These are phyloP conservation scores for Spirogloea muscicola DNA, from an alignment of 139 green algal species.

Conservation along the genomic window DNA sequence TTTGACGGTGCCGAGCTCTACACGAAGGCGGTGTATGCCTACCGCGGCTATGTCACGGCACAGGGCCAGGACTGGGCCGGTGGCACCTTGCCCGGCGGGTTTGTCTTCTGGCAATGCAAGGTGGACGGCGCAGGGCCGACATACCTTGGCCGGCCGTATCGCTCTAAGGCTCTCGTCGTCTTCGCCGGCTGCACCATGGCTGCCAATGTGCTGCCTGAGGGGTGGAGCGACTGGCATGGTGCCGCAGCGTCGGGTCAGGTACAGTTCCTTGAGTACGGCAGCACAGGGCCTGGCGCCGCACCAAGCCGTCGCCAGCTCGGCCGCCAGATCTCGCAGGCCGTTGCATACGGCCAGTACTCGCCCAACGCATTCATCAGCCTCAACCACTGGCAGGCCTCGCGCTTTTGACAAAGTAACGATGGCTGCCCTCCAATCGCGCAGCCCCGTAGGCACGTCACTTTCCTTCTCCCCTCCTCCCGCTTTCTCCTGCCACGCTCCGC, in stretches of 20 bases:
- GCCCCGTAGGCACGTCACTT: too few relatives aligned
- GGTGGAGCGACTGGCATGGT: slow-evolving; percentile 22
- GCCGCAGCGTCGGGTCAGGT: neutral
- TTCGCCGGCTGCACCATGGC: slow-evolving; percentile 7
- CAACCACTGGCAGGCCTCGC: too few relatives aligned
- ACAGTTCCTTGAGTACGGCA: neutral
- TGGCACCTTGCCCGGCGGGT: neutral
- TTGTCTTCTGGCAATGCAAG: neutral
- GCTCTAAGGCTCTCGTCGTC: slow-evolving; percentile 3
- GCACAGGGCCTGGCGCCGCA: neutral
- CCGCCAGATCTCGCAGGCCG: too few relatives aligned
- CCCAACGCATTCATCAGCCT: too few relatives aligned
- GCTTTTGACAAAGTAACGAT: too few relatives aligned
- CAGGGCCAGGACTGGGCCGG: neutral
- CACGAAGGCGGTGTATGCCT: neutral
- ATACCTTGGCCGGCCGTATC: slow-evolving; percentile 21
- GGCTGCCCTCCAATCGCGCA: too few relatives aligned
- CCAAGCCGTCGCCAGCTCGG: too few relatives aligned
- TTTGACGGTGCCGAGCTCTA: slow-evolving; percentile 12
- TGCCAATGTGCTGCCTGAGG: neutral
- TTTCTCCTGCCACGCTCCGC: too few relatives aligned
- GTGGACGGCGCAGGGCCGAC: slow-evolving; percentile 3
- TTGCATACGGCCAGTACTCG: too few relatives aligned
- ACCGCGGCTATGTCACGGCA: slow-evolving; percentile 22
- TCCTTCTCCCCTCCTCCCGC: too few relatives aligned